phyloP scores from a whole-genome alignment of 306 rosid species.

The Trifolium repens region DNA sequence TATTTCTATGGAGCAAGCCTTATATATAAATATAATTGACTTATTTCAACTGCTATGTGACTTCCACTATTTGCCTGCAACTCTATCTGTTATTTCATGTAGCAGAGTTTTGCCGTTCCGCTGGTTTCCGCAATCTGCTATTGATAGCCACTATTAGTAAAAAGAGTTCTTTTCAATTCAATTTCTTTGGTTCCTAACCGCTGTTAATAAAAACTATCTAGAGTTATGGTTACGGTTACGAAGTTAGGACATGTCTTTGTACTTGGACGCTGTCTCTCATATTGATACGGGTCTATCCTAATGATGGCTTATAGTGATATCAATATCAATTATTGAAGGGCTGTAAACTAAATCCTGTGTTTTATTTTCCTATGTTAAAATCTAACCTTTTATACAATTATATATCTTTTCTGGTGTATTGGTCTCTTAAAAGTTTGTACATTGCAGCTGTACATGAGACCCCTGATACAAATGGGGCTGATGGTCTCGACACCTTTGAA shows the following conservation, averaged over 20 bases:
- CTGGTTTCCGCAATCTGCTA: not conserved
- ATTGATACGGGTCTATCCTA: conserved; percentile 19
- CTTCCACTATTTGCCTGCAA: not conserved
- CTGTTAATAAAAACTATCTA: not conserved
- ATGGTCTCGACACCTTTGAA: conserved; percentile 80
- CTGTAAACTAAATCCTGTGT: not conserved
- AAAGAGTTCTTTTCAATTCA: not conserved
- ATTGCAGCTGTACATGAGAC: conserved; percentile 64
- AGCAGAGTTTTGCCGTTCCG: not conserved
- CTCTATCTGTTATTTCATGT: not conserved
- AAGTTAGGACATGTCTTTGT: not conserved
- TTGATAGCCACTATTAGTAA: not conserved
- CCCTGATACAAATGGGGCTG: conserved; percentile 56
- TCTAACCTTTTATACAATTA: conserved; percentile 9
- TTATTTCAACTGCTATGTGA: not conserved
- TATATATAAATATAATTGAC: too few relatives aligned
- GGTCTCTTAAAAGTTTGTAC: conserved; percentile 14
- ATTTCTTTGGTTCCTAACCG: not conserved
- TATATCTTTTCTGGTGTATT: conserved; percentile 6
- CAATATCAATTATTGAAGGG: conserved; percentile 1
- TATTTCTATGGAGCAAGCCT: too few relatives aligned
- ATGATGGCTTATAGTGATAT: not conserved
- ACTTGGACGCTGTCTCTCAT: conserved; percentile 11
- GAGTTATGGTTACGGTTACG: not conserved
- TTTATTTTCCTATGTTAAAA: conserved; percentile 28